Evolutionary conservation across 129 eudicot species (phyloP).

Genomic region (Artemisia annua): DNA sequence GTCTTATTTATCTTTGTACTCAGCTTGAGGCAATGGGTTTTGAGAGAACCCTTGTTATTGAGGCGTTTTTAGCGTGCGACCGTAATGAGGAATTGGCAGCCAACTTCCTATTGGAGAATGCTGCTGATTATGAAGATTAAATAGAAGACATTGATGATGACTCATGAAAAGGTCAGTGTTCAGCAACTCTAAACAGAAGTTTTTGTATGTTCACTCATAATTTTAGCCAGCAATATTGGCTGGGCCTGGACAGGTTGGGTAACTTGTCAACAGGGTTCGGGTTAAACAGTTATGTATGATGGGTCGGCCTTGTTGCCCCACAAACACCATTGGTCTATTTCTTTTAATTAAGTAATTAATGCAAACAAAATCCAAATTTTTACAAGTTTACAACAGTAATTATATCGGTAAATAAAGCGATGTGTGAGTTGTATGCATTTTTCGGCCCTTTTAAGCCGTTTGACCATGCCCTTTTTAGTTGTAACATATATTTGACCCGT

Average conservation of each 20-base stretch:
- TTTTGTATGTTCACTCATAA: neutral
- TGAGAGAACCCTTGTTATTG: conserved; percentile 88
- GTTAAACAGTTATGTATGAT: neutral
- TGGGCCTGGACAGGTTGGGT: neutral
- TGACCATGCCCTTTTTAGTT: too few relatives aligned
- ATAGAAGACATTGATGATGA: conserved; percentile 1
- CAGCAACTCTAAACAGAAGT: conserved; percentile 4
- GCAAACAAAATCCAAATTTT: too few relatives aligned
- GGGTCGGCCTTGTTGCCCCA: neutral
- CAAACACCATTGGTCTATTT: neutral
- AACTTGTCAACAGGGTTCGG: neutral
- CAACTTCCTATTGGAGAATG: conserved; percentile 87
- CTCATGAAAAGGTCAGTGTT: conserved; percentile 25
- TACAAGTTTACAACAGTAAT: too few relatives aligned
- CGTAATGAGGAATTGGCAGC: conserved; percentile 91
- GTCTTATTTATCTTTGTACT: conserved; percentile 12
- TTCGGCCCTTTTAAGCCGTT: too few relatives aligned
- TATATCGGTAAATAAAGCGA: neutral
- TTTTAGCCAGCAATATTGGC: neutral
- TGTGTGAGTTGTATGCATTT: too few relatives aligned
- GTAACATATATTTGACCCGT: too few relatives aligned
- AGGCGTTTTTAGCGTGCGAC: conserved; percentile 94
- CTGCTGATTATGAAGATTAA: conserved; percentile 81
- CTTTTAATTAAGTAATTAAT: neutral
- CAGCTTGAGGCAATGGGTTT: conserved; percentile 95